Conservation (phyloP, 208 protist species). For the Crithidia fasciculata region DNA sequence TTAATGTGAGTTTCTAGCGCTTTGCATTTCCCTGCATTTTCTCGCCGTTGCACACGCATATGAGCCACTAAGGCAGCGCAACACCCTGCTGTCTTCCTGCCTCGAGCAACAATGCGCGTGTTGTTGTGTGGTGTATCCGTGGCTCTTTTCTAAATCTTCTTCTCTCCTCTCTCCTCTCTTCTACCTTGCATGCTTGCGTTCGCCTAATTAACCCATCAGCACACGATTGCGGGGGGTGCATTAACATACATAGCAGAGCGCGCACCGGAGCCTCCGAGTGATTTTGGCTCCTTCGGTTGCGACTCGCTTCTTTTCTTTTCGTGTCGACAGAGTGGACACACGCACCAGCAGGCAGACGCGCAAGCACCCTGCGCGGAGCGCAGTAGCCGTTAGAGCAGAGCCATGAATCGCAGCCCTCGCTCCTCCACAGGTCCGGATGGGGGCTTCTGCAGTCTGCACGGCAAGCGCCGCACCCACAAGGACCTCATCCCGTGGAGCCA, state of each 20-base stretch:
- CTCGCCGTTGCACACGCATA: no score
- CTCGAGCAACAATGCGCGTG: neutral
- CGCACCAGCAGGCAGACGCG: no score
- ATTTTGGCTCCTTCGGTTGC: slow-evolving; percentile 13
- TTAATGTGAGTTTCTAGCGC: no score
- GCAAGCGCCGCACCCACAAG: slow-evolving; percentile 45
- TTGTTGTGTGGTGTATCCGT: neutral
- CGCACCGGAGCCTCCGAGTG: neutral
- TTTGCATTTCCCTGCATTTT: no score
- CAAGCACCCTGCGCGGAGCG: no score
- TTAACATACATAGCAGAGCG: neutral
- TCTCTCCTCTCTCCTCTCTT: neutral
- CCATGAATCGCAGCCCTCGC: slow-evolving; percentile 29
- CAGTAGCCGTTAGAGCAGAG: neutral
- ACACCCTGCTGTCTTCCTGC: no score
- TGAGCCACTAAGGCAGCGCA: no score
- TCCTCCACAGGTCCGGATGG: slow-evolving; percentile 43
- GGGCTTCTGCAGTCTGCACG: slow-evolving; percentile 77
- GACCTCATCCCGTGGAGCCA: slow-evolving; percentile 75
- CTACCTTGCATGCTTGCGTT: neutral
- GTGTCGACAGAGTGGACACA: neutral
- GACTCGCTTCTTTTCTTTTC: neutral
- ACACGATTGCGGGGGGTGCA: neutral
- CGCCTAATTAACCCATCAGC: neutral
- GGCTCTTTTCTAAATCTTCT: neutral